Evolutionary conservation across 2,329 filamentous ascomycete species (phyloP).

Genomic region (Aspergillus quadricinctus): DNA sequence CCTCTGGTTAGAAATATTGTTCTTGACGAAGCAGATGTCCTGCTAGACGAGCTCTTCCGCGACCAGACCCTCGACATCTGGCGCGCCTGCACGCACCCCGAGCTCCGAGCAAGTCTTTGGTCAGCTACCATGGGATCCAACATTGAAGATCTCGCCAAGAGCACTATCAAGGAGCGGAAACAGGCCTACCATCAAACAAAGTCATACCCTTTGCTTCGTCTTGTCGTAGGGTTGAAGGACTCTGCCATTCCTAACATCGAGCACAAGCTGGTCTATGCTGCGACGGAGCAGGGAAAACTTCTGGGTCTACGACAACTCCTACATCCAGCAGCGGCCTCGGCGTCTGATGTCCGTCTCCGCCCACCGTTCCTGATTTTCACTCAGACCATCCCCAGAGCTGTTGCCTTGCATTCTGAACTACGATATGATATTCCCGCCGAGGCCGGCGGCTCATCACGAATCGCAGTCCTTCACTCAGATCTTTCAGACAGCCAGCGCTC

Average conservation of each 20-base stretch:
- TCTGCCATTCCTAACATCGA: constrained; percentile 88
- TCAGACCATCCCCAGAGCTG: constrained; percentile 87
- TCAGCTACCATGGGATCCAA: constrained; percentile 96
- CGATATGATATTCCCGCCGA: constrained; percentile 89
- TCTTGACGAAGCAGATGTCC: constrained; percentile 90
- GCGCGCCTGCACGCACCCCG: constrained; percentile 67
- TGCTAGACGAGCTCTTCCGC: constrained; percentile 84
- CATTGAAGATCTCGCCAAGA: constrained; percentile 72
- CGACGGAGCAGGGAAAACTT: constrained; percentile 89
- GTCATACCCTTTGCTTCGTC: constrained; percentile 59
- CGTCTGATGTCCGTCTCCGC: constrained; percentile 53
- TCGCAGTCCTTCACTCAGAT: constrained; percentile 86
- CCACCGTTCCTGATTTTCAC: constrained; percentile 95
- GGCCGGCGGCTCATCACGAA: constrained; percentile 76
- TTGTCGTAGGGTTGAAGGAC: constrained; percentile 96
- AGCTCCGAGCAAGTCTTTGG: constrained; percentile 78
- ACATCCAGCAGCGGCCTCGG: constrained; percentile 61
- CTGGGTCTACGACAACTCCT: constrained; percentile 85
- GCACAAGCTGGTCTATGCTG: constrained; percentile 85
- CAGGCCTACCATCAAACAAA: constrained; percentile 16
- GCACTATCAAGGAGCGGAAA: constrained; percentile 59
- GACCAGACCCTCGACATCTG: constrained; percentile 84
- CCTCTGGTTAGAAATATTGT: constrained; percentile 70
- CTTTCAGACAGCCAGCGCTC: constrained; percentile 72
- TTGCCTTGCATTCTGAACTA: constrained; percentile 81